phyloP scores from a whole-genome alignment of 345 rosid genomes.

The Fremontodendron californicum region DNA sequence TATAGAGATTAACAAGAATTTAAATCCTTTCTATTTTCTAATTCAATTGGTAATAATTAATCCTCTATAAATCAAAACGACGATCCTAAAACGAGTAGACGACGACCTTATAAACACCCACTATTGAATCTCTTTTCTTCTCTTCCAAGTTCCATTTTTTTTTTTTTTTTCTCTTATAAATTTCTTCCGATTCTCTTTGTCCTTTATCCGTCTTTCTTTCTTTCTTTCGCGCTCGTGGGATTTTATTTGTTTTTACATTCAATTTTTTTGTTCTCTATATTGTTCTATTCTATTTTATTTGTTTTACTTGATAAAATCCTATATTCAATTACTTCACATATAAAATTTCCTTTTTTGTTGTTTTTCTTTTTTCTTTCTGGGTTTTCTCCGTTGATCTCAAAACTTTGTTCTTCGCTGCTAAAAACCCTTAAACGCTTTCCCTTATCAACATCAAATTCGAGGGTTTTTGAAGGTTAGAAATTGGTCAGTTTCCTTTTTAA shows the following conservation, averaged over 20 bases:
- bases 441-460: not conserved
- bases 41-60: no score
- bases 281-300: not conserved
- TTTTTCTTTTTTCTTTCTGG: constrained; percentile 12
- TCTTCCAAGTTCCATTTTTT: no score
- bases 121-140: not conserved
- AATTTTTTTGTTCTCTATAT: not conserved
- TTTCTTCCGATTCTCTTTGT: constrained; percentile 9
- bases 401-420: constrained; percentile 4
- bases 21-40: no score
- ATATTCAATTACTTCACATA: not conserved
- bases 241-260: not conserved
- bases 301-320: not conserved
- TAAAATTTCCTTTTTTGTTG: not conserved
- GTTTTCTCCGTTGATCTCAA: constrained; percentile 17
- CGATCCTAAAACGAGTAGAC: no score
- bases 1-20: no score
- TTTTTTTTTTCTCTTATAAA: not conserved
- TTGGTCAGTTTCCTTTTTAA: not conserved
- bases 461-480: constrained; percentile 4
- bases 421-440: no score
- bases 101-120: not conserved
- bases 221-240: not conserved
- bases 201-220: not conserved
- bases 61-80: no score